phyloP scores from a whole-genome alignment of 1,284 basidiomycete genomes.

The Moesziomyces antarcticus region DNA sequence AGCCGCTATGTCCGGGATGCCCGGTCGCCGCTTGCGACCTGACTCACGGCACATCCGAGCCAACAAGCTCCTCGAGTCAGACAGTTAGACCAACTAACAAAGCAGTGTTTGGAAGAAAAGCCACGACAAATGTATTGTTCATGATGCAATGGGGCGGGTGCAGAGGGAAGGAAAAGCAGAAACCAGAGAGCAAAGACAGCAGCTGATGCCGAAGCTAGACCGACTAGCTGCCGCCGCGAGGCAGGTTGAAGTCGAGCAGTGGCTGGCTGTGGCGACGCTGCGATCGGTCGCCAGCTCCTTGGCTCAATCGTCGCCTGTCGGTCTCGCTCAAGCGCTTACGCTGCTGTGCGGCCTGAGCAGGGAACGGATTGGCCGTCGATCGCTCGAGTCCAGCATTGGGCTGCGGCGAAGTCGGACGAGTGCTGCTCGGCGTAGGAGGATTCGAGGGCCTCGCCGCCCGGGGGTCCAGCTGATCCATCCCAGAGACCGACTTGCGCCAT shows the following conservation, averaged over 20 bases:
- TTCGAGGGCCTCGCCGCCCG: constrained; percentile 14
- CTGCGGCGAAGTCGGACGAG: constrained; percentile 33
- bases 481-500: constrained; percentile 45
- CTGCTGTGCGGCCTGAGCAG: constrained; percentile 10
- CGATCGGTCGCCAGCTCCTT: constrained; percentile 40
- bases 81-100: neutral
- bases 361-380: constrained; percentile 22
- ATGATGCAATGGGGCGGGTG: neutral
- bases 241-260: constrained; percentile 43
- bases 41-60: neutral
- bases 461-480: constrained; percentile 30
- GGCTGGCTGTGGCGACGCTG: constrained; percentile 32
- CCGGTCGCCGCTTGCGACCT: constrained; percentile 1
- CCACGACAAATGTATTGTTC: constrained; percentile 1
- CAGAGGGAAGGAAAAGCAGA: neutral
- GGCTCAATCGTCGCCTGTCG: constrained; percentile 44
- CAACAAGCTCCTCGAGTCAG: no score
- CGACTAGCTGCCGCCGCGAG: constrained; percentile 1
- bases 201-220: neutral
- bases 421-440: constrained; percentile 19
- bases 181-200: neutral
- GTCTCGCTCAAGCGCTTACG: constrained; percentile 39
- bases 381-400: constrained; percentile 1
- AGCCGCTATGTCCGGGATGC: neutral
- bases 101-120: neutral